phyloP scores from a whole-genome alignment of 108 stramenopile genomes.

The Asterionellopsis glacialis region DNA sequence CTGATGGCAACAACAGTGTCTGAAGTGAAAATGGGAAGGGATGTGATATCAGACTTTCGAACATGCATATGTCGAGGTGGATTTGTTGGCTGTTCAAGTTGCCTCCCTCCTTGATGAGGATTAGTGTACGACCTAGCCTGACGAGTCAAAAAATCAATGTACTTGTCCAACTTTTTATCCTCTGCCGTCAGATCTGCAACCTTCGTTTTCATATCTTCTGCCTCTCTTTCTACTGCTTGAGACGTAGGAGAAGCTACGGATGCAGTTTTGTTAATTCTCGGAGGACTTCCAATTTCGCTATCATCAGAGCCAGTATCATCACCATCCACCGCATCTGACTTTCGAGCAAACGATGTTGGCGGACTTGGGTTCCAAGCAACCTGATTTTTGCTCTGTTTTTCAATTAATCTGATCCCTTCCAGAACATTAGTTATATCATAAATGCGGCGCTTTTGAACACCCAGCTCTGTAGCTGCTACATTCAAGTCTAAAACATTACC shows the following conservation, averaged over 20 bases:
- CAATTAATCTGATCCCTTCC: constrained; percentile 88
- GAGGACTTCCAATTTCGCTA: constrained; percentile 27
- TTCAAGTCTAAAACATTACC: constrained; percentile 86
- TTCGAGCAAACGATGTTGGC: constrained; percentile 19
- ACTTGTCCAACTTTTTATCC: constrained; percentile 28
- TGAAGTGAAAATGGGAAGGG: constrained; percentile 41
- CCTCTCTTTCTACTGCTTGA: not conserved
- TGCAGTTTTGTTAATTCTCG: constrained; percentile 21
- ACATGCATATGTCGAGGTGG: constrained; percentile 48
- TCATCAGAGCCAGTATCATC: constrained; percentile 7
- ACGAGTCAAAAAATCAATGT: constrained; percentile 31
- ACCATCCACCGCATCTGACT: constrained; percentile 2
- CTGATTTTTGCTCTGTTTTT: constrained; percentile 87
- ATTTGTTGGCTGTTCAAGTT: not conserved
- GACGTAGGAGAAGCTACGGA: constrained; percentile 5
- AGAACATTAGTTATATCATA: constrained; percentile 96
- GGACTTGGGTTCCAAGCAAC: constrained; percentile 72
- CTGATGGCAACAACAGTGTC: constrained; percentile 90
- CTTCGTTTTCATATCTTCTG: not conserved
- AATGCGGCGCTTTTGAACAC: constrained; percentile 90
- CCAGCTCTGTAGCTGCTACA: constrained; percentile 71
- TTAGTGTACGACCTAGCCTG: constrained; percentile 22
- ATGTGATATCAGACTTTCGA: constrained; percentile 58
- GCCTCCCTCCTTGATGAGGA: not conserved
- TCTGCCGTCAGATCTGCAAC: constrained; percentile 26